Conservation (phyloP, 2,329 filamentous ascomycete genomes). For the Raffaelea albimanens region DNA sequence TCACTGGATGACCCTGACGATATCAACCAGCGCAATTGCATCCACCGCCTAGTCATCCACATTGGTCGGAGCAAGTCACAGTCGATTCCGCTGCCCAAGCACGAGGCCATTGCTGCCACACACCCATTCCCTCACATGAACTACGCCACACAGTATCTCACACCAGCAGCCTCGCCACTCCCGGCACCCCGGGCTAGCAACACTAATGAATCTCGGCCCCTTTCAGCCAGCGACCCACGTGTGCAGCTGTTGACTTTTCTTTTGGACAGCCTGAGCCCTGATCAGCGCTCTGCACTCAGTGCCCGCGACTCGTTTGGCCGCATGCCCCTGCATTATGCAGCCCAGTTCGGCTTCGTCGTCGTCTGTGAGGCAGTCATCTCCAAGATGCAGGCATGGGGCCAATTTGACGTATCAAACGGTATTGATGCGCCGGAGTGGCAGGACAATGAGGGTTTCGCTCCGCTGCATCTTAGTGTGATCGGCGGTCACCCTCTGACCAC, state of each 20-base stretch:
- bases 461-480: constrained; percentile 84
- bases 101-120: constrained; percentile 34
- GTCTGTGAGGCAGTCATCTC: constrained; percentile 81
- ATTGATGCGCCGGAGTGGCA: constrained; percentile 88
- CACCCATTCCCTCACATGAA: constrained; percentile 35
- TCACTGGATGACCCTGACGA: constrained; percentile 80
- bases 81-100: constrained; percentile 33
- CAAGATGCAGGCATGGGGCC: constrained; percentile 79
- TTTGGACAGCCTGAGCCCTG: constrained; percentile 57
- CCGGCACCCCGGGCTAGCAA: constrained; percentile 52
- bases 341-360: constrained; percentile 89
- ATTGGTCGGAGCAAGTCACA: constrained; percentile 66
- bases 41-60: constrained; percentile 85
- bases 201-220: constrained; percentile 56
- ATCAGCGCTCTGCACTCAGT: constrained; percentile 59
- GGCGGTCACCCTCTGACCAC: constrained; percentile 85
- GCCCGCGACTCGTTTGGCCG: constrained; percentile 71
- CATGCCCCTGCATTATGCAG: constrained; percentile 83
- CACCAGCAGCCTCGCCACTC: constrained; percentile 63
- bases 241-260: constrained; percentile 56
- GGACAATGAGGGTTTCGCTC: constrained; percentile 83
- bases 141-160: constrained; percentile 64
- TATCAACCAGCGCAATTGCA: constrained; percentile 86
- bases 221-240: constrained; percentile 62
- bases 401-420: constrained; percentile 74